Percentiles rank a stretch among this genome's conserved stretches.
Evolutionary conservation across 2,329 filamentous ascomycete species (phyloP).

Genomic region (Penicillium olsonii): DNA sequence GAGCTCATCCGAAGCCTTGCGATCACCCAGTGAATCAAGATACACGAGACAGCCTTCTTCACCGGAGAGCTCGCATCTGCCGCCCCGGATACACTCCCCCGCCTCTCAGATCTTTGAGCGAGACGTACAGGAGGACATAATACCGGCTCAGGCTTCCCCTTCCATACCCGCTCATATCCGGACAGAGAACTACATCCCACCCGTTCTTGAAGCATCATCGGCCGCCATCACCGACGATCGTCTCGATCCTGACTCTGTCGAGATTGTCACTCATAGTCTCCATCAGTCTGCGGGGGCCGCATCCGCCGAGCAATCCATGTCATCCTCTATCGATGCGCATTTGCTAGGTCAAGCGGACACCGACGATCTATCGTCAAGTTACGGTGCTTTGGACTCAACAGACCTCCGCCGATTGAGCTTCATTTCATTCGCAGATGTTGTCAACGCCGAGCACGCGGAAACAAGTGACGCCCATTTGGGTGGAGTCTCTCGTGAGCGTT

Average conservation of each 20-base stretch:
- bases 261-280: conserved; percentile 84
- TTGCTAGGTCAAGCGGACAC: conserved; percentile 35
- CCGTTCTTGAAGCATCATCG: conserved; percentile 87
- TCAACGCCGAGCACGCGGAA: conserved; percentile 67
- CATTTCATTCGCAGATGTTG: conserved; percentile 95
- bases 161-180: conserved; percentile 93
- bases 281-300: conserved; percentile 70
- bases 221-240: conserved; percentile 86
- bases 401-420: conserved; percentile 87
- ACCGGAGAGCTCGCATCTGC: conserved; percentile 64
- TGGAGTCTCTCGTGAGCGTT: conserved; percentile 17
- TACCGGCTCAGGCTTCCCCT: conserved; percentile 69
- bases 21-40: conserved; percentile 22
- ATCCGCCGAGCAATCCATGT: conserved; percentile 39
- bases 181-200: conserved; percentile 90
- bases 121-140: conserved; percentile 79
- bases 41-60: conserved; percentile 57
- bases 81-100: conserved; percentile 75
- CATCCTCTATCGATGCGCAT: conserved; percentile 51
- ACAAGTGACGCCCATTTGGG: conserved; percentile 33
- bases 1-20: conserved; percentile 26
- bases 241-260: conserved; percentile 83
- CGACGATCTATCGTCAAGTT: conserved; percentile 71
- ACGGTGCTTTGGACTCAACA: conserved; percentile 72
- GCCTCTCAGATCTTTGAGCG: conserved; percentile 88